phyloP scores from a whole-genome alignment of 352 stramenopile genomes.

The Phytophthora parvispora region DNA sequence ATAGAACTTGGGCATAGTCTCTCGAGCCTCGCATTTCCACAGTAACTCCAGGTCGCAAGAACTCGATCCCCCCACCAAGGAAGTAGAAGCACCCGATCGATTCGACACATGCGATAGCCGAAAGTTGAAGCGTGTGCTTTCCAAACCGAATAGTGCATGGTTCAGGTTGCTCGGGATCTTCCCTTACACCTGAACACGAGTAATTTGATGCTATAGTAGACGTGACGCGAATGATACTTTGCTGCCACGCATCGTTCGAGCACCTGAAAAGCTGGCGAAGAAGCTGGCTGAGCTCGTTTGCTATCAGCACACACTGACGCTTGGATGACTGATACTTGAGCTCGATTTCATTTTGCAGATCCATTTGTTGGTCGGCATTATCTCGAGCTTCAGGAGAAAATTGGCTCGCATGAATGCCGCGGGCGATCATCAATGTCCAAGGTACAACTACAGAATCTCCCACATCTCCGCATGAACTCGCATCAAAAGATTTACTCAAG shows the following conservation, averaged over 20 bases:
- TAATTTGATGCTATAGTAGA: constrained; percentile 10
- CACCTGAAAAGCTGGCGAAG: constrained; percentile 22
- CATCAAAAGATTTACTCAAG: constrained; percentile 32
- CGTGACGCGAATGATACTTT: constrained; percentile 12
- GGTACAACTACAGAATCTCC: constrained; percentile 12
- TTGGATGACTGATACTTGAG: constrained; percentile 32
- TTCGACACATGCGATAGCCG: constrained; percentile 33
- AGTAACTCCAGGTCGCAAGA: constrained; percentile 40
- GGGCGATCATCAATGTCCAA: constrained; percentile 39
- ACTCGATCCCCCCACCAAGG: constrained; percentile 47
- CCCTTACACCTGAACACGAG: neutral
- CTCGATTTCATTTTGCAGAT: constrained; percentile 32
- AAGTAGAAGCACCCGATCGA: constrained; percentile 41
- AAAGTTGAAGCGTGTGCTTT: constrained; percentile 18
- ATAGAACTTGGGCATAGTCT: constrained; percentile 44
- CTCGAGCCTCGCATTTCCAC: constrained; percentile 41
- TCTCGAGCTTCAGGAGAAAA: constrained; percentile 30
- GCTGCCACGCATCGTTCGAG: constrained; percentile 24
- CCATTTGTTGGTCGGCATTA: constrained; percentile 2
- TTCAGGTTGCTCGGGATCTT: neutral
- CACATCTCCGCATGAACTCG: neutral
- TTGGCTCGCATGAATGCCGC: constrained; percentile 40
- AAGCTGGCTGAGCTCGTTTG: constrained; percentile 43
- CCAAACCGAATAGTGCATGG: constrained; percentile 26
- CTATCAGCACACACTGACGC: constrained; percentile 28